A percentile compares a stretch with the other conserved stretches of the same genome.
Conservation (phyloP, 768 basidiomycete species). For the Russula sp. region DNA sequence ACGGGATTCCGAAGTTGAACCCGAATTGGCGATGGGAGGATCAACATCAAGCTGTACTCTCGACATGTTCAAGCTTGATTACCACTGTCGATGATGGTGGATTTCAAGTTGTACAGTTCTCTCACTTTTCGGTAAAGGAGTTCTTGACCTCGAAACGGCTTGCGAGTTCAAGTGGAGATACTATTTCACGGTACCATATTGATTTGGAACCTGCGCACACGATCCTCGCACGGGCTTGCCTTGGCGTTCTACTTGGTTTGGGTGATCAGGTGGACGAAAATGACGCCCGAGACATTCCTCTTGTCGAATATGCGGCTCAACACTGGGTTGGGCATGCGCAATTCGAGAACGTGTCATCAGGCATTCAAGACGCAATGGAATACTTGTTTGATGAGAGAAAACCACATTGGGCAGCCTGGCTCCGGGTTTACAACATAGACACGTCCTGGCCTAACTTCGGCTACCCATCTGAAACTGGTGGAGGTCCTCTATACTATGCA, state of each 20-base stretch:
- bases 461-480: rapidly evolving
- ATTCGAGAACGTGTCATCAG: not conserved
- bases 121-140: slow-evolving; percentile 12
- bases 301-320: not conserved
- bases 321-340: slow-evolving; percentile 2
- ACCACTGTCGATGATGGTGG: not conserved
- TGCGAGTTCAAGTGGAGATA: not conserved
- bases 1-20: not conserved
- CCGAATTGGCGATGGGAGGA: slow-evolving; percentile 1
- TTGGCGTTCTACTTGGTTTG: slow-evolving; percentile 1
- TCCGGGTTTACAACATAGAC: not conserved
- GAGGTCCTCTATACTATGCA: too few species aligned
- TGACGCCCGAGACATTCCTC: not conserved
- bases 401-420: slow-evolving; percentile 3
- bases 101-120: slow-evolving; percentile 7
- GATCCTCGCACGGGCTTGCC: slow-evolving; percentile 3
- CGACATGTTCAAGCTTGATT: slow-evolving; percentile 11
- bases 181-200: not conserved
- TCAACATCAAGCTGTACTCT: not conserved
- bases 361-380: not conserved
- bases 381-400: not conserved
- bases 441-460: too few species aligned
- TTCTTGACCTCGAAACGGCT: slow-evolving; percentile 3
- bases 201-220: not conserved
- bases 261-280: not conserved